A percentile compares a stretch with the other conserved stretches of the same genome.
These are phyloP conservation scores for Leishmania lainsoni DNA, from an alignment of 208 protist species.

Conservation along the genomic window DNA sequence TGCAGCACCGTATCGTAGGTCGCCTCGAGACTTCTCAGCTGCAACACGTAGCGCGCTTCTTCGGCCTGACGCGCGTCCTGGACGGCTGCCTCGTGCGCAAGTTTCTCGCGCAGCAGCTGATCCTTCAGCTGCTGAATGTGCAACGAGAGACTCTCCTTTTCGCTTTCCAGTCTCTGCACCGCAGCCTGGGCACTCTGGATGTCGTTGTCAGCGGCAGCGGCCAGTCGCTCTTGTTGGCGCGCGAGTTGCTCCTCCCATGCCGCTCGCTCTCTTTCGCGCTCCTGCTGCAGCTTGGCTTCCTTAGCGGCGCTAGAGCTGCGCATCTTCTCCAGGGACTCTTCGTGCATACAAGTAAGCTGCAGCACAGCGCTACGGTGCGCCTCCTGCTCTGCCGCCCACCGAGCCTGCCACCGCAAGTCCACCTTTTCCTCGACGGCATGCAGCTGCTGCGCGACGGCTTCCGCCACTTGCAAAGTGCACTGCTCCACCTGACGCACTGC, in stretches of 20 bases:
- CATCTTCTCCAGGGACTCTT: constrained; percentile 21
- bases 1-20: constrained; percentile 14
- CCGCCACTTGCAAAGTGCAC: neutral
- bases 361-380: constrained; percentile 15
- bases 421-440: constrained; percentile 18
- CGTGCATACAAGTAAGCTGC: neutral
- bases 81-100: constrained; percentile 25
- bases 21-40: constrained; percentile 12
- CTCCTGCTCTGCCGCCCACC: constrained; percentile 33
- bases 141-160: constrained; percentile 4
- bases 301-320: constrained; percentile 32
- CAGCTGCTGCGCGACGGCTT: constrained; percentile 19
- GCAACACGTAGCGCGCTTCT: constrained; percentile 7
- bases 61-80: neutral
- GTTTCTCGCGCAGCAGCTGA: neutral
- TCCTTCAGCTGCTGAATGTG: constrained; percentile 16
- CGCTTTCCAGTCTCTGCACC: constrained; percentile 25
- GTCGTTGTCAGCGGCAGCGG: constrained; percentile 31
- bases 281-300: constrained; percentile 14
- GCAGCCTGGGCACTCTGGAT: constrained; percentile 11
- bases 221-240: constrained; percentile 13
- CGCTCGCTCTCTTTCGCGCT: constrained; percentile 38
- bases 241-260: constrained; percentile 25
- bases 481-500: constrained; percentile 23
- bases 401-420: constrained; percentile 36